Evolutionary conservation across 495 filamentous ascomycete species (phyloP).

Genomic region (Neurospora hispaniola): DNA sequence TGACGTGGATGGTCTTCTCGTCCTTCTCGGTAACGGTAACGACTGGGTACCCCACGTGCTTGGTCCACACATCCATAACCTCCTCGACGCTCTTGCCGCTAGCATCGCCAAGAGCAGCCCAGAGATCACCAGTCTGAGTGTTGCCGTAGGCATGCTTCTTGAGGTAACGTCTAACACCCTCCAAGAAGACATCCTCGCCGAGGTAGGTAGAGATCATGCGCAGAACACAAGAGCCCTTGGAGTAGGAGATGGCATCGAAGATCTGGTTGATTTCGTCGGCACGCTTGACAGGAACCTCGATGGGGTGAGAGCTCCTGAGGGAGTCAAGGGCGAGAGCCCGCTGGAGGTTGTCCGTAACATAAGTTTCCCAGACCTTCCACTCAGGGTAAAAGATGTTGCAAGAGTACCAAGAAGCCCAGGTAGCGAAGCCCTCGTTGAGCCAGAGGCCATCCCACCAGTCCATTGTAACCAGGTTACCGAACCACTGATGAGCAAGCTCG

Average conservation of each 20-base stretch:
- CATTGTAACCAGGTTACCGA: conserved; percentile 98
- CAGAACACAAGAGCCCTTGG: conserved; percentile 89
- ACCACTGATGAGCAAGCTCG: conserved; percentile 98
- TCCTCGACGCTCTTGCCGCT: conserved; percentile 81
- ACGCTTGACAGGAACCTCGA: conserved; percentile 91
- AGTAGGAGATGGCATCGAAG: conserved; percentile 96
- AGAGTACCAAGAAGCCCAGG: conserved; percentile 70
- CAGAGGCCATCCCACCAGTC: conserved; percentile 98
- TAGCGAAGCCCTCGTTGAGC: conserved; percentile 98
- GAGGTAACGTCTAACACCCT: conserved; percentile 84
- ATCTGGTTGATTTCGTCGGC: conserved; percentile 97
- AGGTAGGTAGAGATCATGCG: conserved; percentile 96
- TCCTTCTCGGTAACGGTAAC: conserved; percentile 54
- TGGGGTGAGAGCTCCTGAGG: conserved; percentile 87
- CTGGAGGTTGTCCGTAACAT: conserved; percentile 85
- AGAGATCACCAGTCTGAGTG: conserved; percentile 79
- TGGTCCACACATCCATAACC: conserved; percentile 72
- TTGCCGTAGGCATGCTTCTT: conserved; percentile 90
- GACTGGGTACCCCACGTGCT: conserved; percentile 66
- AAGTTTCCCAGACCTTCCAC: conserved; percentile 98
- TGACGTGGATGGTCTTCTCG: conserved; percentile 50
- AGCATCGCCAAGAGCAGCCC: conserved; percentile 79
- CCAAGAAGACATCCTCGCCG: conserved; percentile 85
- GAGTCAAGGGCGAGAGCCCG: conserved; percentile 81
- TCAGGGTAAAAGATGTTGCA: conserved; percentile 87